These are phyloP conservation scores for Aspergillus coremiiformis DNA, from an alignment of 495 filamentous ascomycete species.

Conservation along the genomic window DNA sequence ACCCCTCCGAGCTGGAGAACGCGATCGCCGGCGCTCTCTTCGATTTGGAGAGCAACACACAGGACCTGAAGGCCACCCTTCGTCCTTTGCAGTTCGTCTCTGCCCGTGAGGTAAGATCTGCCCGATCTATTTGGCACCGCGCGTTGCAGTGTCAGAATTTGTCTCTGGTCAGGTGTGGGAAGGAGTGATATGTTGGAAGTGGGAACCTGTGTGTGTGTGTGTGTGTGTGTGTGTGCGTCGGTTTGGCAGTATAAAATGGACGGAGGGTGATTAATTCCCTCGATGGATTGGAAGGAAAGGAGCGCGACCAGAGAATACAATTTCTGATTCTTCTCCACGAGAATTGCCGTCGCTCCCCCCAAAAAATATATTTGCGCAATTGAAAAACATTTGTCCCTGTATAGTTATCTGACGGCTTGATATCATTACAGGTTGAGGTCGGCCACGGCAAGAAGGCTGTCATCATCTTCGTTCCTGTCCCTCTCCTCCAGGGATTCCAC, in stretches of 20 bases:
- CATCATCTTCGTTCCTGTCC: slow-evolving; percentile 99
- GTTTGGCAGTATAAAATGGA: neutral
- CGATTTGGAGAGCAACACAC: slow-evolving; percentile 95
- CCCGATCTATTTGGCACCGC: neutral
- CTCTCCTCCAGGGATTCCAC: slow-evolving; percentile 91
- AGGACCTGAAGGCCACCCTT: slow-evolving; percentile 88
- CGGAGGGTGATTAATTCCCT: neutral
- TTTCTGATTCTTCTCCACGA: neutral
- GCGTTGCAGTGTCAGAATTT: slow-evolving; percentile 2
- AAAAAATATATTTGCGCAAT: neutral
- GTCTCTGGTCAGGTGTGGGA: slow-evolving; percentile 5
- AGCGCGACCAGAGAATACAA: neutral
- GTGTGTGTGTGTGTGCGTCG: neutral
- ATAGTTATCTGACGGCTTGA: neutral
- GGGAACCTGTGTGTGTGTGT: neutral
- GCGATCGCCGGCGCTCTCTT: slow-evolving; percentile 90
- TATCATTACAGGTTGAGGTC: slow-evolving; percentile 80
- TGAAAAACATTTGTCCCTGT: neutral
- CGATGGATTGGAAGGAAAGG: neutral
- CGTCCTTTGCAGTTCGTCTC: slow-evolving; percentile 95
- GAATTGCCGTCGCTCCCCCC: neutral
- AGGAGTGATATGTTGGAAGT: neutral
- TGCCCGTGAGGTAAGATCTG: slow-evolving; percentile 88
- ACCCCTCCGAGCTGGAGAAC: slow-evolving; percentile 90
- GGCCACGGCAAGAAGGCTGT: slow-evolving; percentile 99